phyloP scores from a whole-genome alignment of 2,329 filamentous ascomycete species.

The Colletotrichum echinochloae region DNA sequence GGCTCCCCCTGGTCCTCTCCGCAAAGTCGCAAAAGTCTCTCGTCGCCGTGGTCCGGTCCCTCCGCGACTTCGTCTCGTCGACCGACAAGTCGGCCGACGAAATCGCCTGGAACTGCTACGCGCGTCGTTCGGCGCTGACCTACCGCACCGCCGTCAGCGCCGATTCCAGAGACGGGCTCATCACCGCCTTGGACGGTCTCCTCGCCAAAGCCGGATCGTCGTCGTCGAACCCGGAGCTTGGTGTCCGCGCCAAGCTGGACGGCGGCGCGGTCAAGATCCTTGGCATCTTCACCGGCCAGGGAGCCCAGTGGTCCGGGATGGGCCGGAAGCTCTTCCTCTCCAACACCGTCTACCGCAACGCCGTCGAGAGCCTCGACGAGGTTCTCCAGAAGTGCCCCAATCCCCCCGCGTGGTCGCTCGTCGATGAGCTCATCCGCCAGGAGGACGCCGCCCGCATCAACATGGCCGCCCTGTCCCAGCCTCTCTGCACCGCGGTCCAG shows the following conservation, averaged over 20 bases:
- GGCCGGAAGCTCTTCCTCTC: constrained; percentile 44
- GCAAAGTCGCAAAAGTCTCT: constrained; percentile 40
- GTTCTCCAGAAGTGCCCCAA: constrained; percentile 24
- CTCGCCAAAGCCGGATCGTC: constrained; percentile 28
- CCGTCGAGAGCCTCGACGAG: constrained; percentile 41
- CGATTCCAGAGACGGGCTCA: constrained; percentile 15
- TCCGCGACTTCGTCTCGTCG: constrained; percentile 28
- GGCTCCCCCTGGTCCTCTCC: constrained; percentile 29
- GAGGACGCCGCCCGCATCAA: constrained; percentile 40
- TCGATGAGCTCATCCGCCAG: constrained; percentile 42
- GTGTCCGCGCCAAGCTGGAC: constrained; percentile 34
- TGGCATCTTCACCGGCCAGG: constrained; percentile 52
- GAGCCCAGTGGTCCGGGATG: constrained; percentile 51
- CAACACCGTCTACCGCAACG: constrained; percentile 27
- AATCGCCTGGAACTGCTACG: constrained; percentile 31
- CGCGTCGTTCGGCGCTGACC: constrained; percentile 31
- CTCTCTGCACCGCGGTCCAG: constrained; percentile 43
- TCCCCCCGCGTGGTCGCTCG: constrained; percentile 31
- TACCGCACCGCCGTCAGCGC: constrained; percentile 27
- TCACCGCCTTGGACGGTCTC: constrained; percentile 25
- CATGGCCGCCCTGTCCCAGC: constrained; percentile 42
- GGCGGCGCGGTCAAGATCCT: constrained; percentile 40
- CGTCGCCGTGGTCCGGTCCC: constrained; percentile 21
- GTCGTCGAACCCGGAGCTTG: constrained; percentile 30
- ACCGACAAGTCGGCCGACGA: constrained; percentile 21